phyloP scores from a whole-genome alignment of 352 stramenopile species.

The Halophytophthora polymorphica region DNA sequence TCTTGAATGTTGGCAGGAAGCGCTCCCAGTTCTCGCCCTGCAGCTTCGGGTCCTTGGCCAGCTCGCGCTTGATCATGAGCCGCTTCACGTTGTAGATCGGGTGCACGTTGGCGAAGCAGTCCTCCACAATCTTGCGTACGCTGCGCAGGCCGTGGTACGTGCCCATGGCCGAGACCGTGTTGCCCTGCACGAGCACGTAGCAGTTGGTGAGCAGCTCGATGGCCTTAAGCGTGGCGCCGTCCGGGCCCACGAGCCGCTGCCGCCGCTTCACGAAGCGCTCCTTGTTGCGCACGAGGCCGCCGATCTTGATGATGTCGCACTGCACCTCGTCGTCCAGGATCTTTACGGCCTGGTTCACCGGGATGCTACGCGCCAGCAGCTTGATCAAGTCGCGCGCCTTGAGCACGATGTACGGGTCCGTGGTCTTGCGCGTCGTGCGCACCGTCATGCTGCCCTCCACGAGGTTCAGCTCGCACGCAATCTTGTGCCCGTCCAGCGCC shows the following conservation, averaged over 20 bases:
- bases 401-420: conserved; percentile 97
- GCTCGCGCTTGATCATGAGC: conserved; percentile 99
- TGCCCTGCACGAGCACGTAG: conserved; percentile 98
- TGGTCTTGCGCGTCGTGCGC: conserved; percentile 95
- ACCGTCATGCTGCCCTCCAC: conserved; percentile 94
- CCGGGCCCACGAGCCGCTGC: conserved; percentile 96
- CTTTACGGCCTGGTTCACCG: conserved; percentile 93
- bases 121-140: conserved; percentile 96
- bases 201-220: conserved; percentile 99
- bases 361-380: conserved; percentile 96
- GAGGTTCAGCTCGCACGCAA: conserved; percentile 98
- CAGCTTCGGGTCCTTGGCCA: conserved; percentile 98
- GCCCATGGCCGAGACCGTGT: conserved; percentile 94
- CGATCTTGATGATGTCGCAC: conserved; percentile 99
- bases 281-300: conserved; percentile 98
- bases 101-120: conserved; percentile 99
- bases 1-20: conserved; percentile 99
- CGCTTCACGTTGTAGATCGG: conserved; percentile 99
- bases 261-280: conserved; percentile 99
- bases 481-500: conserved; percentile 92
- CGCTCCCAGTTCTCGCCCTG: conserved; percentile 97
- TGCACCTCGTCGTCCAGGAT: conserved; percentile 98
- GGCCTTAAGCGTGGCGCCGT: conserved; percentile 96
- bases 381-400: conserved; percentile 99
- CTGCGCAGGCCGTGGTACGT: conserved; percentile 91